Evolutionary conservation across 129 eudicot species (phyloP).

Genomic region (Artemisia argyi): DNA sequence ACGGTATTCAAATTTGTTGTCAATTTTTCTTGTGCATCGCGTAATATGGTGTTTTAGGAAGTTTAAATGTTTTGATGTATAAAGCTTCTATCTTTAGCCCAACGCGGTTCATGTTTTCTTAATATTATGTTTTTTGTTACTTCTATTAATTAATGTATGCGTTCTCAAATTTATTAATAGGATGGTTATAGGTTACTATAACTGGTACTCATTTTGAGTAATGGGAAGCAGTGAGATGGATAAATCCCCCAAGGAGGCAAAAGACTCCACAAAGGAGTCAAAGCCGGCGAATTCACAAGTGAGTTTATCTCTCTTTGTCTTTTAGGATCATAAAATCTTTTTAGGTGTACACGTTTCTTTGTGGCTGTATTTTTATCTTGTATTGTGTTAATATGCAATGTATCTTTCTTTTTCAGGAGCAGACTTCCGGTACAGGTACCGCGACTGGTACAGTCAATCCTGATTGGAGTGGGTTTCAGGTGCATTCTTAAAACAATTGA

Average conservation of each 20-base stretch:
- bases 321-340: background rate
- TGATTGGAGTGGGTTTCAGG: conserved; percentile 93
- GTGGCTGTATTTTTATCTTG: no score
- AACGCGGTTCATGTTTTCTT: background rate
- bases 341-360: no score
- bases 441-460: conserved; percentile 55
- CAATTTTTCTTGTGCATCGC: no score
- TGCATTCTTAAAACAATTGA: conserved; percentile 2
- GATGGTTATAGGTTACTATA: conserved; percentile 51
- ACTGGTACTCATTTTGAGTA: conserved; percentile 39
- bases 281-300: conserved; percentile 58
- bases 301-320: conserved; percentile 11
- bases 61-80: no score
- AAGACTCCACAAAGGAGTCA: conserved; percentile 57
- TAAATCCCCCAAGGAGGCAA: conserved; percentile 71
- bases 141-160: conserved; percentile 6
- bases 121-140: background rate
- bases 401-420: conserved; percentile 52
- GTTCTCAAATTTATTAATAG: conserved; percentile 25
- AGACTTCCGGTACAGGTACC: conserved; percentile 50
- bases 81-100: no score
- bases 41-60: no score
- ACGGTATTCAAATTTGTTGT: no score
- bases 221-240: conserved; percentile 98
- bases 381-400: background rate